Evolutionary conservation across 768 basidiomycete genomes (phyloP), one percentile per base, ranked within the genome.

Genomic region (Mycena alexandri): DNA sequence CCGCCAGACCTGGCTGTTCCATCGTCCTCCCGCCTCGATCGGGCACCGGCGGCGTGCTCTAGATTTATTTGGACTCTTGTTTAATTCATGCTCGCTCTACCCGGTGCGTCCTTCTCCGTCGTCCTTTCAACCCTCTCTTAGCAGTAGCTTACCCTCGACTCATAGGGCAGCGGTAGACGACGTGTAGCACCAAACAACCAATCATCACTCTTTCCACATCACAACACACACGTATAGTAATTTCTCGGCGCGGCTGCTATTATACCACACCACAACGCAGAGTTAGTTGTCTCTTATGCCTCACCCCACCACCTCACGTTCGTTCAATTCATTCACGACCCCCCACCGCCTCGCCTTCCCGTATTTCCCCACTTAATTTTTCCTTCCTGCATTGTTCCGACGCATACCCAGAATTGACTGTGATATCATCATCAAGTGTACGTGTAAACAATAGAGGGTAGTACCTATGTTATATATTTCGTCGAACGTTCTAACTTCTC

Each of bases 41-140:
- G 55, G 63, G 52, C 43, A 25, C 59, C 36, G 41, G 65, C 63
- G 58, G 62, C 66, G 63, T 62, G 43, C 44, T 67, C 63, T 71
- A 71, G 70, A 71, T 71, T 71, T 71, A 71, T 71, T 68, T 56
- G 66, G 65, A 68, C 58, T 71, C 55, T 71, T 71, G 70, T 65
- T 71, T 67, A 61, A 71, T 61, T 58, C 57, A 66, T 62, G 66
- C 66, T 61, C n/a, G 60, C 41, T 59, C 69, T 58, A 29, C 69
- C 59, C 55, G 44, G 69, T 67, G 33, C 24, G 55, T 63, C 24
- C n/a, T 46, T 60, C 53, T 29, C 29, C 29, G 29, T 29, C 19
- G 7, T 9, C 52, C 51, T 19, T 29, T 22, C 9, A 11, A 13
- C 34, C 19, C n/a, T 1, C 14, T 13, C 14, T n/a, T n/a, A n/a